Conservation (phyloP, 2,329 filamentous ascomycete species). For the Gnomoniopsis sp. region DNA sequence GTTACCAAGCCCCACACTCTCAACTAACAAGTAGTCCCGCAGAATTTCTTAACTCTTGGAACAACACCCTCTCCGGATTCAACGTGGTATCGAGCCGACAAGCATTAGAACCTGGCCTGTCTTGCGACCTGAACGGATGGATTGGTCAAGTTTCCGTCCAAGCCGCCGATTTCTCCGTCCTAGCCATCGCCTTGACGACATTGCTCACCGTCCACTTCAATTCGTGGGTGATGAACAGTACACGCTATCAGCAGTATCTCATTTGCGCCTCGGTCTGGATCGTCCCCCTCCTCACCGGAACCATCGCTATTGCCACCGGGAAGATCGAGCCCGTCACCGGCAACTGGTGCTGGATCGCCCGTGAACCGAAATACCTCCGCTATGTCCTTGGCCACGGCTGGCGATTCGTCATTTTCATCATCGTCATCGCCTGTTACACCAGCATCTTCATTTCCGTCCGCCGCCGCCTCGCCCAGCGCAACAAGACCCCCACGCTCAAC, state of each 20-base stretch:
- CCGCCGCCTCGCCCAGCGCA: slow-evolving; percentile 10
- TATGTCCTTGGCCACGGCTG: slow-evolving; percentile 14
- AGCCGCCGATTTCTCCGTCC: slow-evolving; percentile 16
- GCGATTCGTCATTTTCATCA: slow-evolving; percentile 12
- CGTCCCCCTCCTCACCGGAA: slow-evolving; percentile 11
- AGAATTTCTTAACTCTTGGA: slow-evolving; percentile 15
- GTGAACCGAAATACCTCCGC: slow-evolving; percentile 10
- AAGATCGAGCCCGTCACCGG: slow-evolving; percentile 15
- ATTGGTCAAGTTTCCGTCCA: slow-evolving; percentile 15
- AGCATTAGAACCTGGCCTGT: background rate
- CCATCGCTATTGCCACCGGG: slow-evolving; percentile 3
- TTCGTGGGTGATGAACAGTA: slow-evolving; percentile 3
- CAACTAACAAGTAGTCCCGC: background rate
- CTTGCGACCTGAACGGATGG: slow-evolving; percentile 14
- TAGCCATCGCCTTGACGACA: slow-evolving; percentile 14
- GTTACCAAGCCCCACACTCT: background rate
- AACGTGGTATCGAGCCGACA: background rate
- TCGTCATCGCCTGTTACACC: slow-evolving; percentile 4
- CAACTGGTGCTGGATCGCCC: slow-evolving; percentile 17
- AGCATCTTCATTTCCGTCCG: slow-evolving; percentile 11
- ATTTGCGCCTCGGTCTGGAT: slow-evolving; percentile 13
- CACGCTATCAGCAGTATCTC: slow-evolving; percentile 4
- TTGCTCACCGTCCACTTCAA: slow-evolving; percentile 12
- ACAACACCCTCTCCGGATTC: slow-evolving; percentile 13
- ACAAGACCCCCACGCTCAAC: background rate